Evolutionary conservation across 345 rosid species (phyloP).

Genomic region (Laguncularia racemosa): DNA sequence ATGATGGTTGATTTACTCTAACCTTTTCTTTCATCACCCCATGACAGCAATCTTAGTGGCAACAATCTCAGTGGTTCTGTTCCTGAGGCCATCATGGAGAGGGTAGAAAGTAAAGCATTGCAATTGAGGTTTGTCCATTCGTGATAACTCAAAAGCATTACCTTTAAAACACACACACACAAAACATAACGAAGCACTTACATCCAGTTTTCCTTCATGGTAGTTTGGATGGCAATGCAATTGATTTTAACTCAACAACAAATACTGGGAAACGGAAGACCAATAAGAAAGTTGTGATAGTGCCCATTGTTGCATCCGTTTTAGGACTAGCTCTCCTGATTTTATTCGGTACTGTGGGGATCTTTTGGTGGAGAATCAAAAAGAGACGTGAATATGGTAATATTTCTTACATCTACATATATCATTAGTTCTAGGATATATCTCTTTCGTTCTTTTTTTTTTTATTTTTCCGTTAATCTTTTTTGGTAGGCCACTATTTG

Average conservation of each 20-base stretch:
- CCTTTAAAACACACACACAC: too few species aligned
- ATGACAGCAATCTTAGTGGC: too few species aligned
- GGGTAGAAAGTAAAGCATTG: background rate
- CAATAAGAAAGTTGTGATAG: conserved; percentile 22
- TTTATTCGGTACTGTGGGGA: conserved; percentile 11
- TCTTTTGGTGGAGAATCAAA: conserved; percentile 14
- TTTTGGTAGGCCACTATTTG: too few species aligned
- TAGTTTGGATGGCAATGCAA: conserved; percentile 42
- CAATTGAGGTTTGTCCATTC: conserved; percentile 7
- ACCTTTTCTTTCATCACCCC: too few species aligned
- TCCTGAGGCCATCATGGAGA: too few species aligned
- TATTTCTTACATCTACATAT: too few species aligned
- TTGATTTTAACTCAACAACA: conserved; percentile 2
- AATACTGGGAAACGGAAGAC: conserved; percentile 8
- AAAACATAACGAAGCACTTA: too few species aligned
- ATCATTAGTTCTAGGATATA: too few species aligned
- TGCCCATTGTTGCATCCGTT: conserved; percentile 25
- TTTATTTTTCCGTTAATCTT: too few species aligned
- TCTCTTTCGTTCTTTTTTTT: too few species aligned
- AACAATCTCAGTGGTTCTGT: too few species aligned
- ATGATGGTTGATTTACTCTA: too few species aligned
- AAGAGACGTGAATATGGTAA: conserved; percentile 12
- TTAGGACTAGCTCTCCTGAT: conserved; percentile 18
- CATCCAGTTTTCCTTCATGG: background rate
- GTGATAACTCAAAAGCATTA: background rate